Conservation (phyloP, 2,329 filamentous ascomycete species). For the Fusarium globosum region DNA sequence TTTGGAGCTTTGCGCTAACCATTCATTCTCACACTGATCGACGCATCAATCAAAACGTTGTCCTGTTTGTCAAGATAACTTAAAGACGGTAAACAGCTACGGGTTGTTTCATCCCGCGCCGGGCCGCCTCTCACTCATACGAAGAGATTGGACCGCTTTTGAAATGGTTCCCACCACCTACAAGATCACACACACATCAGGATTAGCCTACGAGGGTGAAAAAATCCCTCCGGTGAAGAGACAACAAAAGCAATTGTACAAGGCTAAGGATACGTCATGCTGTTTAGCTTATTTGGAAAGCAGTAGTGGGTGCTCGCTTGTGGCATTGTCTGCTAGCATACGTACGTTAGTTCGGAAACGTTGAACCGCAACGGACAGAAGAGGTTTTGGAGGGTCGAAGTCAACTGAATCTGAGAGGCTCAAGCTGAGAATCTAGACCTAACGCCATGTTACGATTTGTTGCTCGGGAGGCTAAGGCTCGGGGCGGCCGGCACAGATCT, state of each 20-base stretch:
- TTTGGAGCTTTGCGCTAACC: constrained; percentile 16
- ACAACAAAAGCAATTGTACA: constrained; percentile 37
- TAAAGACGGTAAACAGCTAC: constrained; percentile 1
- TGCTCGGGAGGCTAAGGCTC: constrained; percentile 5
- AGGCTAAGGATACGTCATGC: constrained; percentile 29
- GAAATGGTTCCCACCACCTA: background rate
- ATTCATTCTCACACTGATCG: constrained; percentile 4
- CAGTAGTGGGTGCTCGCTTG: constrained; percentile 1
- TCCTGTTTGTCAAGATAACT: background rate
- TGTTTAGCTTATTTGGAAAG: constrained; percentile 6
- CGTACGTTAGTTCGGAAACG: constrained; percentile 4
- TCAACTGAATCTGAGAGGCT: background rate
- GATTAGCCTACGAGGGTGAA: constrained; percentile 2
- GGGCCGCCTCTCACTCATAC: constrained; percentile 24
- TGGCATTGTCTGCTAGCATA: constrained; percentile 6
- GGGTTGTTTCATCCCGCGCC: constrained; percentile 24
- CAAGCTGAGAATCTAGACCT: constrained; percentile 18
- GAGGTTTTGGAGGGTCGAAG: background rate
- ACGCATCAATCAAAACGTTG: background rate
- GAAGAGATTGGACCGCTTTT: constrained; percentile 10
- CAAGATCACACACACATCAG: background rate
- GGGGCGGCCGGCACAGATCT: constrained; percentile 27
- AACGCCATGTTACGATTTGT: constrained; percentile 33
- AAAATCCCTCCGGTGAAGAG: constrained; percentile 27
- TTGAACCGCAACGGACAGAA: background rate